These are phyloP conservation scores for Sarocladium oryzae DNA, from an alignment of 2,329 filamentous ascomycete species.

Conservation along the genomic window DNA sequence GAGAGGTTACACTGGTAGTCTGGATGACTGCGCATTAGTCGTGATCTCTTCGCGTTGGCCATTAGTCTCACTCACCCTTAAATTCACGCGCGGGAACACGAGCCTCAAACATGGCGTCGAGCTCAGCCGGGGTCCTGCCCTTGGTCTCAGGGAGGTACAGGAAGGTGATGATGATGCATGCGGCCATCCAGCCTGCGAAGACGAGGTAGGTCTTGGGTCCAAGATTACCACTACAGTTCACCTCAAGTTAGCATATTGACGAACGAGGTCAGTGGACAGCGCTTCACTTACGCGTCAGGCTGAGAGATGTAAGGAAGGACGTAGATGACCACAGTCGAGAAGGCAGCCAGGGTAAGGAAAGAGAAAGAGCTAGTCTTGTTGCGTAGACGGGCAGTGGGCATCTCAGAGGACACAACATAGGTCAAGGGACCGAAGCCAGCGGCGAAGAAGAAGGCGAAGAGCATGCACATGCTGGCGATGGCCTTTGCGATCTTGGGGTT, in stretches of 20 bases:
- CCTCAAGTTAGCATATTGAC: too few relatives aligned
- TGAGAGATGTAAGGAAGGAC: conserved; percentile 39
- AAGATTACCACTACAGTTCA: conserved; percentile 23
- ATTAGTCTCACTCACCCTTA: conserved; percentile 5
- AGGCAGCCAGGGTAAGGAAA: conserved; percentile 33
- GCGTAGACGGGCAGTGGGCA: conserved; percentile 35
- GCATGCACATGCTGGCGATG: conserved; percentile 6
- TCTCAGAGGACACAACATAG: conserved; percentile 35
- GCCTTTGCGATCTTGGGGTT: conserved; percentile 20
- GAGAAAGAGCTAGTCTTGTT: conserved; percentile 37
- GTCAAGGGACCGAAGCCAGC: conserved; percentile 22
- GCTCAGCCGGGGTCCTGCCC: conserved; percentile 37
- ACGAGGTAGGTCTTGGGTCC: conserved; percentile 35
- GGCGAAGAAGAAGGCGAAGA: conserved; percentile 27
- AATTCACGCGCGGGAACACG: conserved; percentile 22
- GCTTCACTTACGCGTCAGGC: conserved; percentile 16
- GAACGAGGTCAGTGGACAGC: not conserved
- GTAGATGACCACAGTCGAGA: conserved; percentile 36
- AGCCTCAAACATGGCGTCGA: conserved; percentile 34
- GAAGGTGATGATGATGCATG: conserved; percentile 32
- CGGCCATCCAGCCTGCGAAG: conserved; percentile 28
- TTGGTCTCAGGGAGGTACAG: conserved; percentile 47
- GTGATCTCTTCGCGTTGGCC: too few relatives aligned
- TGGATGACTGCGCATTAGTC: too few relatives aligned
- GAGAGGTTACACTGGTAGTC: conserved; percentile 2